phyloP scores from a whole-genome alignment of 2,329 filamentous ascomycete species.

The Xylariaceae sp. region DNA sequence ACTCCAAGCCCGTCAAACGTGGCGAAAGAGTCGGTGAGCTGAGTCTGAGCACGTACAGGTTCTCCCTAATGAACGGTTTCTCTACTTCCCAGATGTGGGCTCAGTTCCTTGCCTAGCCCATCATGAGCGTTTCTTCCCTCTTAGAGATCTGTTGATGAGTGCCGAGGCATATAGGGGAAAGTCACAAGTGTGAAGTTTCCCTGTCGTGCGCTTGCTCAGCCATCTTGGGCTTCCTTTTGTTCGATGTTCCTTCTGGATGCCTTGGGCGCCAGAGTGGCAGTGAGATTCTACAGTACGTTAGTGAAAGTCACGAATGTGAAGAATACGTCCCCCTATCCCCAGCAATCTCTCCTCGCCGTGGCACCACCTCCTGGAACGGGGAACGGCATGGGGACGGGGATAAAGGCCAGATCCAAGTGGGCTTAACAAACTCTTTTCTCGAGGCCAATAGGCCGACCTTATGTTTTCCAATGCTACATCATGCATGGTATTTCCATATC shows the following conservation, averaged over 20 bases:
- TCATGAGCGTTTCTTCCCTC: neutral
- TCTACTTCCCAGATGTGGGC: neutral
- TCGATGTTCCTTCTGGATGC: neutral
- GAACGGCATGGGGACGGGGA: too few relatives aligned
- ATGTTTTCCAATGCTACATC: slow-evolving; percentile 1
- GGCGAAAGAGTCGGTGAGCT: neutral
- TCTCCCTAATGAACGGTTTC: neutral
- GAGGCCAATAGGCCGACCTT: too few relatives aligned
- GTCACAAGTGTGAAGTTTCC: neutral
- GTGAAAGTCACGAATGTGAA: neutral
- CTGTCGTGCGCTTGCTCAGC: slow-evolving; percentile 9
- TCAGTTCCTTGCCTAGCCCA: too few relatives aligned
- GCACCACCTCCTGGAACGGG: too few relatives aligned
- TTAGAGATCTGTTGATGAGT: neutral
- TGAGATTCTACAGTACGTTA: neutral
- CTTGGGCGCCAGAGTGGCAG: neutral
- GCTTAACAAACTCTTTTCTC: too few relatives aligned
- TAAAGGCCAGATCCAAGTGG: too few relatives aligned
- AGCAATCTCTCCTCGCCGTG: too few relatives aligned
- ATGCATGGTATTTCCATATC: slow-evolving; percentile 7
- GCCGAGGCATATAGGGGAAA: neutral
- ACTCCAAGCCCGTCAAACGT: too few relatives aligned
- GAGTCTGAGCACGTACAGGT: neutral
- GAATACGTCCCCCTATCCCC: too few relatives aligned
- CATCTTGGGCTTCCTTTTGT: neutral